Percentiles rank a stretch among this genome's conserved stretches.
Evolutionary conservation across 768 basidiomycete genomes (phyloP).

Genomic region (Auriculariales sp.): DNA sequence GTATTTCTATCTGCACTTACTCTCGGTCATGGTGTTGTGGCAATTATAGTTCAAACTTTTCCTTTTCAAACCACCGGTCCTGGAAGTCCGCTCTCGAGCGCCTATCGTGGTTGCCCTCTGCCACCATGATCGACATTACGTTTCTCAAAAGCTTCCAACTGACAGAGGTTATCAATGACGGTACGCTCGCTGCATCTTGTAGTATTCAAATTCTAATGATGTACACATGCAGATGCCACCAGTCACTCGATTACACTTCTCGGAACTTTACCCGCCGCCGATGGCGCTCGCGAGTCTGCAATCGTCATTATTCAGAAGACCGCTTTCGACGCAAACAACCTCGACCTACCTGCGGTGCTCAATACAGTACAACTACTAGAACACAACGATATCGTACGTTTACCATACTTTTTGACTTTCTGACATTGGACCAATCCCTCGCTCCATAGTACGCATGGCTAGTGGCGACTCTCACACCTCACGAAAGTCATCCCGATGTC

Average conservation of each 20-base stretch:
- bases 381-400: slow-evolving; percentile 53
- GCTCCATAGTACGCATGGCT: slow-evolving; percentile 64
- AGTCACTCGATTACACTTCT: slow-evolving; percentile 51
- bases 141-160: slow-evolving; percentile 11
- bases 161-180: slow-evolving; percentile 32
- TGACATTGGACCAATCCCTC: background rate
- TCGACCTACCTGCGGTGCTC: slow-evolving; percentile 20
- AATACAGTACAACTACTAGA: slow-evolving; percentile 33
- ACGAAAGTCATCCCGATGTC: slow-evolving; percentile 44
- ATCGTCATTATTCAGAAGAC: slow-evolving; percentile 73
- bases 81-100: too few relatives aligned
- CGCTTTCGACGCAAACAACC: slow-evolving; percentile 29
- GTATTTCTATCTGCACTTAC: background rate
- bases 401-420: background rate
- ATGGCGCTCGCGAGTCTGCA: slow-evolving; percentile 25
- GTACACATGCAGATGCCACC: slow-evolving; percentile 30
- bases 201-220: background rate
- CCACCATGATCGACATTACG: background rate
- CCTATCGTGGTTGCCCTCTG: too few relatives aligned
- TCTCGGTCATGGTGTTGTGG: background rate
- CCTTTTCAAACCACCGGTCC: slow-evolving; percentile 17
- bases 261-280: slow-evolving; percentile 33
- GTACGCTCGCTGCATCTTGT: slow-evolving; percentile 9
- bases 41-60: slow-evolving; percentile 1
- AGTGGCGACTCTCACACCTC: slow-evolving; percentile 49